Evolutionary conservation across 2,329 filamentous ascomycete species (phyloP).

Genomic region (Clarireedia monteithiana): DNA sequence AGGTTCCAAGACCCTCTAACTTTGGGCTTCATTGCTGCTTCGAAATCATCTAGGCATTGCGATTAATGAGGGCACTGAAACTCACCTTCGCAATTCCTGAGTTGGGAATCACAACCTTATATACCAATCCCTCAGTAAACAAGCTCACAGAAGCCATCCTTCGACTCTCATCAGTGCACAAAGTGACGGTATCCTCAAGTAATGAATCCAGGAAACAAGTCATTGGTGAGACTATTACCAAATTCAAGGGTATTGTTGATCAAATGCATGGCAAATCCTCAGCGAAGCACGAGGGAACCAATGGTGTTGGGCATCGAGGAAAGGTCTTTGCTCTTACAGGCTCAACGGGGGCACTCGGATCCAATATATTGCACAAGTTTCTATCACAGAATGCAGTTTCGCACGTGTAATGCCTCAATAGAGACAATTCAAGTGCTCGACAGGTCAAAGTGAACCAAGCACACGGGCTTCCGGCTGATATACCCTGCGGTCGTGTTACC

Average conservation of each 20-base stretch:
- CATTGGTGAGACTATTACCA: not conserved
- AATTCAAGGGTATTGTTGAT: not conserved
- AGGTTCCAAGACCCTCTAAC: no score
- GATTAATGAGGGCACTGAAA: not conserved
- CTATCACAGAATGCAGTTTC: conserved; percentile 26
- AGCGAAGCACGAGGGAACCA: not conserved
- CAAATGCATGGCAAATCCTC: not conserved
- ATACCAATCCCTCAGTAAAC: not conserved
- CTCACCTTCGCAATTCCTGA: not conserved
- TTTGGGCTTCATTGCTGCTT: no score
- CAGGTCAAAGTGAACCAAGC: conserved; percentile 12
- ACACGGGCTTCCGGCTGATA: not conserved
- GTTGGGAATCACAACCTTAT: not conserved
- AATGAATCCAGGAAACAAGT: not conserved
- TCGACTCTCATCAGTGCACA: not conserved
- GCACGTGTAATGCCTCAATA: conserved; percentile 41
- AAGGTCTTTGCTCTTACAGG: conserved; percentile 34
- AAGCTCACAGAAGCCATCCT: not conserved
- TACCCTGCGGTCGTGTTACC: conserved; percentile 30
- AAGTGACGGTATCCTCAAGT: not conserved
- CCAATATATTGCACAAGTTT: conserved; percentile 37
- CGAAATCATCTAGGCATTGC: not conserved
- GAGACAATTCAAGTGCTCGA: conserved; percentile 15
- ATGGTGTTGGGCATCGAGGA: not conserved
- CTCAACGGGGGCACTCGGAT: conserved; percentile 41